Conservation (phyloP, 2,329 filamentous ascomycete species). For the Colletotrichum magnum region DNA sequence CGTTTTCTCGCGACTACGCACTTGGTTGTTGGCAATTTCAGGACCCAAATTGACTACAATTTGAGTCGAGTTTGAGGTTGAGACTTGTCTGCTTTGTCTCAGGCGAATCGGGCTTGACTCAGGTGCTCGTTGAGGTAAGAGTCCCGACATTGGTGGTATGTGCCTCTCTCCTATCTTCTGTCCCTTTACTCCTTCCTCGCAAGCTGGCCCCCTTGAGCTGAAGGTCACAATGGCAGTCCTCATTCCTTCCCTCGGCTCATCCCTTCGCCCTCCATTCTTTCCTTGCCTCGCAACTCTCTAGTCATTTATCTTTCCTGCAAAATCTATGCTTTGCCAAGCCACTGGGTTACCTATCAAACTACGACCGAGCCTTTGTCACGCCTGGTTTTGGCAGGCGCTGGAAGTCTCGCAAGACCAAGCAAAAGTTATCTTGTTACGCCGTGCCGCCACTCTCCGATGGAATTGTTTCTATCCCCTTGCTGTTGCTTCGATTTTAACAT, state of each 20-base stretch:
- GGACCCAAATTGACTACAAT: background rate
- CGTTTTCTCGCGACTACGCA: too few species aligned
- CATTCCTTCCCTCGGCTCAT: constrained; percentile 8
- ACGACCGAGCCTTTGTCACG: background rate
- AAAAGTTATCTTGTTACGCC: constrained; percentile 18
- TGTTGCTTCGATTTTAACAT: background rate
- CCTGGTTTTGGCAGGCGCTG: constrained; percentile 18
- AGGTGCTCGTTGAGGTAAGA: background rate
- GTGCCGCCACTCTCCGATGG: constrained; percentile 5
- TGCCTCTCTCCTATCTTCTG: background rate
- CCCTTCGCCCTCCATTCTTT: constrained; percentile 22
- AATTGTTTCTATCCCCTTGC: constrained; percentile 19
- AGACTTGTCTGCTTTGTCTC: constrained; percentile 4
- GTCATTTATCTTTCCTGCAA: constrained; percentile 41
- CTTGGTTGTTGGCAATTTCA: too few species aligned
- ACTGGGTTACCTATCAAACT: background rate
- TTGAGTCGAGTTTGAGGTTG: background rate
- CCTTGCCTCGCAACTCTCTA: constrained; percentile 13
- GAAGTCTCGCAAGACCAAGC: constrained; percentile 38
- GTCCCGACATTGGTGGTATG: background rate
- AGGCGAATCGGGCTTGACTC: background rate
- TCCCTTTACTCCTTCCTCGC: background rate
- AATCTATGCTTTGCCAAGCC: constrained; percentile 39
- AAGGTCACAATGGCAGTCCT: background rate
- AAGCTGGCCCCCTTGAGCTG: background rate